Evolutionary conservation across 768 basidiomycete species (phyloP).

Genomic region (Mycena venus): DNA sequence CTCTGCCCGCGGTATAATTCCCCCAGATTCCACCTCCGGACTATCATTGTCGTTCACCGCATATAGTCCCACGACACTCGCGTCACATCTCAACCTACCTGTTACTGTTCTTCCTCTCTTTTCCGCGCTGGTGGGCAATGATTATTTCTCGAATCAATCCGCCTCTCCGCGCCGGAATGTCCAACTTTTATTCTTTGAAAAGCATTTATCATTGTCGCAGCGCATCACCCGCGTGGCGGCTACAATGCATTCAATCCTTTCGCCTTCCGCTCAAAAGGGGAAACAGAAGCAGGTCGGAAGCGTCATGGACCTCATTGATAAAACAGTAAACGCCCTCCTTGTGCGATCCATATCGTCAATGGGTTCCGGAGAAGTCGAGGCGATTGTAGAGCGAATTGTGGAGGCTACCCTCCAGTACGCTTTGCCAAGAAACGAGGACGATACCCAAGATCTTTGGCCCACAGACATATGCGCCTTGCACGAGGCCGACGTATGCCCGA

Average conservation of each 20-base stretch:
- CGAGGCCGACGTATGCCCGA: slow-evolving; percentile 64
- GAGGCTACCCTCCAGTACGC: slow-evolving; percentile 85
- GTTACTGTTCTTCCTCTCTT: slow-evolving; percentile 81
- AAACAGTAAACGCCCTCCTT: slow-evolving; percentile 72
- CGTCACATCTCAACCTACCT: slow-evolving; percentile 76
- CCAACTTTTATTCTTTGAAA: slow-evolving; percentile 79
- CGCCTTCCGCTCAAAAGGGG: slow-evolving; percentile 60
- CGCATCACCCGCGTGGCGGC: slow-evolving; percentile 77
- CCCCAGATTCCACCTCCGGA: slow-evolving; percentile 61
- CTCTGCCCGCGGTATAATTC: slow-evolving; percentile 61
- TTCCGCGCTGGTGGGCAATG: slow-evolving; percentile 85
- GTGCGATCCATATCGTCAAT: slow-evolving; percentile 61
- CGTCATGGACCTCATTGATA: slow-evolving; percentile 84
- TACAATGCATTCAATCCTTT: slow-evolving; percentile 68
- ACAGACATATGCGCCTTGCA: slow-evolving; percentile 76
- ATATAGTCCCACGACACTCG: slow-evolving; percentile 74
- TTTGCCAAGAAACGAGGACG: slow-evolving; percentile 70
- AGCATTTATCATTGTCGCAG: slow-evolving; percentile 66
- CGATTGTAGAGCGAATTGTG: slow-evolving; percentile 76
- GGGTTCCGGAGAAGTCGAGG: slow-evolving; percentile 74
- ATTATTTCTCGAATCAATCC: slow-evolving; percentile 77
- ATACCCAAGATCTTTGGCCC: slow-evolving; percentile 61
- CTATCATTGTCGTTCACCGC: slow-evolving; percentile 67
- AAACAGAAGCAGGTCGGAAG: slow-evolving; percentile 69
- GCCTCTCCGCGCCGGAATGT: slow-evolving; percentile 63